Percentiles rank a stretch among this genome's conserved stretches.
phyloP scores from a whole-genome alignment of 2,329 filamentous ascomycete species.

The Clonostachys rhizophaga region DNA sequence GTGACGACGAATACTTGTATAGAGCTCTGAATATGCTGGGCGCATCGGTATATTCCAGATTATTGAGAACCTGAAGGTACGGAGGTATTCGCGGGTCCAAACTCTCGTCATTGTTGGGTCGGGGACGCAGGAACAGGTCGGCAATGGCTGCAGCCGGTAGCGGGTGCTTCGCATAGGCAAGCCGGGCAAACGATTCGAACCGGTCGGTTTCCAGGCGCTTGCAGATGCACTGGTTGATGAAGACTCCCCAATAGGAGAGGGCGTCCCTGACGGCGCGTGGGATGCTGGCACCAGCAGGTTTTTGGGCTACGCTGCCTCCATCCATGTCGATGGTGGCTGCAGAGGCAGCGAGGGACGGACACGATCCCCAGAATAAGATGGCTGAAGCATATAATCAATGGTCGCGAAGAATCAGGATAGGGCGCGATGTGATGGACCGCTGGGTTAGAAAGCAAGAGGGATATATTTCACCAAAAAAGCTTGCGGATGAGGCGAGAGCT shows the following conservation, averaged over 20 bases:
- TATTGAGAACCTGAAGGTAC: conserved; percentile 54
- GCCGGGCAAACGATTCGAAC: conserved; percentile 45
- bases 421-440: no score
- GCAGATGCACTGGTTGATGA: conserved; percentile 44
- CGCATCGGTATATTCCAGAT: conserved; percentile 45
- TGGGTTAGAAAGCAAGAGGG: no score
- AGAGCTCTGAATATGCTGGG: conserved; percentile 50
- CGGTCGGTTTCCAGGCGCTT: conserved; percentile 45
- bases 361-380: no score
- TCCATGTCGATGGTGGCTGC: no score
- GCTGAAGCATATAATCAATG: no score
- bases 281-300: conserved; percentile 8
- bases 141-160: conserved; percentile 46
- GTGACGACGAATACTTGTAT: conserved; percentile 52
- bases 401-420: no score
- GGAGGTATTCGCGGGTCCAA: conserved; percentile 55
- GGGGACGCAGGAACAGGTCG: conserved; percentile 54
- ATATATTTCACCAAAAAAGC: no score
- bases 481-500: no score
- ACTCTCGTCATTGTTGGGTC: conserved; percentile 36
- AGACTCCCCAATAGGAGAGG: conserved; percentile 40
- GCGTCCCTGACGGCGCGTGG: conserved; percentile 16
- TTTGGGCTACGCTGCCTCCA: no score
- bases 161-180: conserved; percentile 46
- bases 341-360: no score